A percentile compares a stretch with the other conserved stretches of the same genome.
Evolutionary conservation across 352 stramenopile genomes (phyloP).

Genomic region (Pythium dissimile): DNA sequence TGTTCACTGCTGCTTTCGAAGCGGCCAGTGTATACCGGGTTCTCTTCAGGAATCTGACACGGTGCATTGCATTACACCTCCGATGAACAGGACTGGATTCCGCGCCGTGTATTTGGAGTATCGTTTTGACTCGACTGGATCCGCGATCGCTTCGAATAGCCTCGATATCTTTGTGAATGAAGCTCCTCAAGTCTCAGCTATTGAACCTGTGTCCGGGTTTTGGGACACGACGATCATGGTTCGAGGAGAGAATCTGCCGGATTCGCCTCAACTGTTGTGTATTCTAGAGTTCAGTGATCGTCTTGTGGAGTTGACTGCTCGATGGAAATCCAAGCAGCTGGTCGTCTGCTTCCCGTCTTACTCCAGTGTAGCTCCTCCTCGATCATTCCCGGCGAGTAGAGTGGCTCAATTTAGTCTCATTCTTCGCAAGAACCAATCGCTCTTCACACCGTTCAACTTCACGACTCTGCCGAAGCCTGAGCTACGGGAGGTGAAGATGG

Average conservation of each 20-base stretch:
- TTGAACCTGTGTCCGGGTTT: conserved; percentile 1
- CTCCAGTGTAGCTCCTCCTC: not conserved
- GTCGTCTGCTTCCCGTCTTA: conserved; percentile 1
- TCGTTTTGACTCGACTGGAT: too few relatives aligned
- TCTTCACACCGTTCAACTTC: conserved; percentile 4
- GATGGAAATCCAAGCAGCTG: conserved; percentile 17
- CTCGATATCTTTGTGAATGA: not conserved
- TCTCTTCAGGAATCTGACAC: too few relatives aligned
- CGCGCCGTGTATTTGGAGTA: not conserved
- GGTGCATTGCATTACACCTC: conserved; percentile 6
- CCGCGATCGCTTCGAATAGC: not conserved
- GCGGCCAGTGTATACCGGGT: not conserved
- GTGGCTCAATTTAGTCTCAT: not conserved
- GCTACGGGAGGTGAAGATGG: not conserved
- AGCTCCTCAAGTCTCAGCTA: conserved; percentile 1
- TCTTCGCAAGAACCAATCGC: not conserved
- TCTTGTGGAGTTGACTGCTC: conserved; percentile 2
- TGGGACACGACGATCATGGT: conserved; percentile 1
- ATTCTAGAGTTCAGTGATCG: not conserved
- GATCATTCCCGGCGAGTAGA: too few relatives aligned
- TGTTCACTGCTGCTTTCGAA: conserved; percentile 12
- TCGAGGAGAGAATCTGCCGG: conserved; percentile 11
- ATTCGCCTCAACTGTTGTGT: not conserved
- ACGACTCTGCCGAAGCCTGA: conserved; percentile 10
- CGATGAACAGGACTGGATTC: not conserved